These are phyloP conservation scores for Calonectria henricotiae DNA, from an alignment of 2,329 filamentous ascomycete genomes.

Conservation along the genomic window DNA sequence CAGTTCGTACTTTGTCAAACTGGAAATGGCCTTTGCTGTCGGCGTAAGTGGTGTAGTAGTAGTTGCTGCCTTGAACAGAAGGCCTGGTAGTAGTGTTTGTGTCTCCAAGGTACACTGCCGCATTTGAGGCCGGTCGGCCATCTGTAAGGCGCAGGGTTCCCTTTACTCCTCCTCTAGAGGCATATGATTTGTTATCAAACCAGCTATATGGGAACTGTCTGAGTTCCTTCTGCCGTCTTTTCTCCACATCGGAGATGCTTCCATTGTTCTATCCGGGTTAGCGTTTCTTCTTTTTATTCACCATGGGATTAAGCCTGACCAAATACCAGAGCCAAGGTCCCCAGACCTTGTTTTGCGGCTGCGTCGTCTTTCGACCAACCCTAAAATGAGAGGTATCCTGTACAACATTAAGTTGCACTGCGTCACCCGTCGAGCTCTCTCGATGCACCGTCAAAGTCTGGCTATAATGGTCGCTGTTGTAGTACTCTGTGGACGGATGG, in stretches of 20 bases:
- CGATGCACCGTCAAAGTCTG: constrained; percentile 8
- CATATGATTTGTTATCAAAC: background rate
- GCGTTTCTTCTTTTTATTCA: background rate
- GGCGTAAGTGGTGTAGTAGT: constrained; percentile 3
- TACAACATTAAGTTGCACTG: background rate
- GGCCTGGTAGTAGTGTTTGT: background rate
- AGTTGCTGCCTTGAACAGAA: constrained; percentile 3
- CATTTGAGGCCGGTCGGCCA: constrained; percentile 4
- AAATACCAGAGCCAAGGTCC: constrained; percentile 15
- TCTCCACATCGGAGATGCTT: background rate
- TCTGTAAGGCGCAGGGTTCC: constrained; percentile 4
- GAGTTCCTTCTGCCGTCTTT: constrained; percentile 3
- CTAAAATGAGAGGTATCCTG: constrained; percentile 12
- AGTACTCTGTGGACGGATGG: constrained; percentile 11
- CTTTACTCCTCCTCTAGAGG: background rate
- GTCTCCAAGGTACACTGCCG: constrained; percentile 13
- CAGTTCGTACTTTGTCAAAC: constrained; percentile 12
- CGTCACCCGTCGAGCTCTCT: background rate
- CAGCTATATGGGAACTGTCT: background rate
- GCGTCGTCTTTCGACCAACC: background rate
- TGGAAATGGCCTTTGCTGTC: constrained; percentile 6
- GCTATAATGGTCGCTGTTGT: constrained; percentile 13
- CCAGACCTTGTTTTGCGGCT: constrained; percentile 8
- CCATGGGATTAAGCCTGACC: background rate
- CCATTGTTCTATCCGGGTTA: background rate